phyloP scores from a whole-genome alignment of 129 eudicot genomes.

The Flaveria brownii region DNA sequence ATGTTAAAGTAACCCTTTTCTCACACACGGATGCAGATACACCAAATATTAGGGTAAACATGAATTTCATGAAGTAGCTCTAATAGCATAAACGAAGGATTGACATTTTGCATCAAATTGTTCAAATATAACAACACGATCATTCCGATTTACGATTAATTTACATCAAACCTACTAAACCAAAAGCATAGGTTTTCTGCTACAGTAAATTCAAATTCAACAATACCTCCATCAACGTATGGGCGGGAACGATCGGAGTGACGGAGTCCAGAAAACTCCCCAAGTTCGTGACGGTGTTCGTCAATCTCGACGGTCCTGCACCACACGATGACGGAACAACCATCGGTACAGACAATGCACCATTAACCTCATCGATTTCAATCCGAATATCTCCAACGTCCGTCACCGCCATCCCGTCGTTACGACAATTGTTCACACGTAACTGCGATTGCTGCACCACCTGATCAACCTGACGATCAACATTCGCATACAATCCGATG shows the following conservation, averaged over 20 bases:
- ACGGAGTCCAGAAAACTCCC: constrained; percentile 58
- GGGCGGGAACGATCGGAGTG: constrained; percentile 51
- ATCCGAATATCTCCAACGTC: constrained; percentile 25
- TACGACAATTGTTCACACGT: constrained; percentile 18
- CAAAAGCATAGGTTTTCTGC: background rate
- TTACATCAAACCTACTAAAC: background rate
- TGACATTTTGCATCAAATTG: constrained; percentile 10
- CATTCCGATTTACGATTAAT: background rate
- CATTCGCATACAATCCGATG: constrained; percentile 31
- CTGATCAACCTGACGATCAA: constrained; percentile 24
- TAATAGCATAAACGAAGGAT: background rate
- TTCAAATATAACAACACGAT: background rate
- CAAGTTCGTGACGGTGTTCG: constrained; percentile 38
- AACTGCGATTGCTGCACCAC: constrained; percentile 15
- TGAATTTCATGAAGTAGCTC: background rate
- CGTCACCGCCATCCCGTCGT: constrained; percentile 28
- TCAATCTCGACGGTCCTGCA: constrained; percentile 12
- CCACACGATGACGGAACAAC: constrained; percentile 15
- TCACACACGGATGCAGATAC: background rate
- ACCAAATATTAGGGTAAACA: background rate
- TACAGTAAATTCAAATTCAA: background rate
- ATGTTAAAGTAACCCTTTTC: constrained; percentile 2
- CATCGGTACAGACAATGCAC: constrained; percentile 35
- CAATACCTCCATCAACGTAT: constrained; percentile 45
- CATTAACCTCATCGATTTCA: constrained; percentile 28